Percentiles rank a stretch among this genome's conserved stretches.
Evolutionary conservation across 768 basidiomycete species (phyloP).

Genomic region (Lactifluus hygrophoroides): DNA sequence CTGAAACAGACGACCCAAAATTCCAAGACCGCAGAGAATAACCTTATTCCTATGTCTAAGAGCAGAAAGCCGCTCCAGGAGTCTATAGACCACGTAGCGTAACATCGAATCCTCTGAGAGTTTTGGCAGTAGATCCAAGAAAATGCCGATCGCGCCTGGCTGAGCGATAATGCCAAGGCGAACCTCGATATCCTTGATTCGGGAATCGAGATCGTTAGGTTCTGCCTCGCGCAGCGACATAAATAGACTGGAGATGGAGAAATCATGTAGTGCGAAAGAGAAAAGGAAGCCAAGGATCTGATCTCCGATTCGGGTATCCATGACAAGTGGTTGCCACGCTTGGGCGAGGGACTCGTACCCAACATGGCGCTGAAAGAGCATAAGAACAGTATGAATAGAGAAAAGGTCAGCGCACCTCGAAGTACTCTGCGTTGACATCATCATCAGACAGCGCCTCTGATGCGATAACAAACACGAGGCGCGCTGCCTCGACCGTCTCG

Average conservation of each 20-base stretch:
- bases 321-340: constrained; percentile 47
- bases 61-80: constrained; percentile 53
- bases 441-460: constrained; percentile 57
- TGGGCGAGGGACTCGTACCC: constrained; percentile 58
- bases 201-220: constrained; percentile 36
- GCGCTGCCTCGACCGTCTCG: constrained; percentile 43
- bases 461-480: constrained; percentile 54
- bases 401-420: constrained; percentile 42
- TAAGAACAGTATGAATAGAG: not conserved
- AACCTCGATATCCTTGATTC: constrained; percentile 34
- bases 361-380: constrained; percentile 38
- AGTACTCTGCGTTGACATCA: constrained; percentile 49
- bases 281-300: constrained; percentile 60
- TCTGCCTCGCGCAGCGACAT: constrained; percentile 34
- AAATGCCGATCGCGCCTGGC: constrained; percentile 51
- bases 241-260: constrained; percentile 50
- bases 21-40: constrained; percentile 49
- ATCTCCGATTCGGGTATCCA: constrained; percentile 39
- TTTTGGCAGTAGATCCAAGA: constrained; percentile 42
- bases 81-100: constrained; percentile 47
- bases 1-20: constrained; percentile 46
- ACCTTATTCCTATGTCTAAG: constrained; percentile 64
- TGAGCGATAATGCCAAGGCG: constrained; percentile 44
- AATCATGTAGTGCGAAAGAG: constrained; percentile 57
- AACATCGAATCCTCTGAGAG: constrained; percentile 32